phyloP scores from a whole-genome alignment of 2,329 filamentous ascomycete species.

The Diaporthe citriasiana region DNA sequence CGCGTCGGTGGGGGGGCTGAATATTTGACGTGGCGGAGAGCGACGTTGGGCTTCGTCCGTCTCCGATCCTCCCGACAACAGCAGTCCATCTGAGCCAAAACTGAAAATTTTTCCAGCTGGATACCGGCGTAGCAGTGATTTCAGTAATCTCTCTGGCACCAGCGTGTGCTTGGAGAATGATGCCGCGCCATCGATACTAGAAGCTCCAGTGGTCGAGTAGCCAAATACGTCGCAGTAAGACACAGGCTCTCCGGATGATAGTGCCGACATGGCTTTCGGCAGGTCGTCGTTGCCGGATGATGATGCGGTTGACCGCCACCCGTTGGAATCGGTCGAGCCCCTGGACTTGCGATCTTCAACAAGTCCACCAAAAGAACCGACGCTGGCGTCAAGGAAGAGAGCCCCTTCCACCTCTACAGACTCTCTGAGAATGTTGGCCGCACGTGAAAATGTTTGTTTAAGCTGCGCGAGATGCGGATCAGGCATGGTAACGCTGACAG shows the following conservation, averaged over 20 bases:
- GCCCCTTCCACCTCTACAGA: constrained; percentile 59
- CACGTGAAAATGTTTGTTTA: constrained; percentile 54
- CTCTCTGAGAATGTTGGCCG: constrained; percentile 59
- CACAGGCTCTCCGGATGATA: neutral
- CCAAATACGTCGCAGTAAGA: constrained; percentile 53
- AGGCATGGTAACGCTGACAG: neutral
- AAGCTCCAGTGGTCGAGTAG: constrained; percentile 53
- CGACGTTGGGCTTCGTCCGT: neutral
- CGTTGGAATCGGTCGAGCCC: constrained; percentile 44
- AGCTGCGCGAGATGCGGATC: constrained; percentile 14
- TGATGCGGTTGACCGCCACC: constrained; percentile 29
- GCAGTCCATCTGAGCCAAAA: constrained; percentile 49
- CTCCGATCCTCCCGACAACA: constrained; percentile 29
- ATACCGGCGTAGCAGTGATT: constrained; percentile 58
- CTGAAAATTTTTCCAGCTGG: constrained; percentile 63
- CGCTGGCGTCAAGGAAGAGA: constrained; percentile 53
- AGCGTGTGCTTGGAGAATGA: constrained; percentile 41
- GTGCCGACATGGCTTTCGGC: neutral
- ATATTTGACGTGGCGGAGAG: neutral
- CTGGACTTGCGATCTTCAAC: constrained; percentile 42
- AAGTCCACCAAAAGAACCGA: constrained; percentile 49
- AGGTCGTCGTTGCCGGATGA: constrained; percentile 30
- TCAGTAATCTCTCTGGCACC: constrained; percentile 57
- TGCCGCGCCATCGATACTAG: constrained; percentile 52
- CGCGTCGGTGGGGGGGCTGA: constrained; percentile 17